phyloP scores from a whole-genome alignment of 192 early-diverging fungal species.

The Polychytrium aggregatum region DNA sequence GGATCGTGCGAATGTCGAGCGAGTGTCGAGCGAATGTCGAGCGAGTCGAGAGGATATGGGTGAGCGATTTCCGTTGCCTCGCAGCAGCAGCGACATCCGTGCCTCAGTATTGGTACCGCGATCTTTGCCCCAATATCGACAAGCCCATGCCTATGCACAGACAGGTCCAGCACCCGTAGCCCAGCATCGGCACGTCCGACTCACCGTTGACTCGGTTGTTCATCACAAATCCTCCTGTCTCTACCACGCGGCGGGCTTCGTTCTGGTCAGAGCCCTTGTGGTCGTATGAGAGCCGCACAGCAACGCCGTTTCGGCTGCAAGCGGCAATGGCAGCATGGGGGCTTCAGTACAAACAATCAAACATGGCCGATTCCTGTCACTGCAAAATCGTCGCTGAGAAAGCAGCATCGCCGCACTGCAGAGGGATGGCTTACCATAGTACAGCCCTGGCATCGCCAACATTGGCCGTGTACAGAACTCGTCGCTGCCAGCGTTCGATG shows the following conservation, averaged over 20 bases:
- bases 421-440: conserved; percentile 41
- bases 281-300: conserved; percentile 87
- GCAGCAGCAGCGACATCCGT: too few relatives aligned
- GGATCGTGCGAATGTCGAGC: not conserved
- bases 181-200: not conserved
- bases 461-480: conserved; percentile 89
- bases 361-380: too few relatives aligned
- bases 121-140: too few relatives aligned
- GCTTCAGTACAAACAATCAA: too few relatives aligned
- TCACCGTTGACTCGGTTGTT: conserved; percentile 95
- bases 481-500: conserved; percentile 26
- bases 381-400: too few relatives aligned
- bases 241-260: conserved; percentile 84
- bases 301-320: conserved; percentile 61
- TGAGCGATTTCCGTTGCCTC: too few relatives aligned
- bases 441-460: conserved; percentile 96
- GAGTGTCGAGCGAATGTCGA: not conserved
- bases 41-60: too few relatives aligned
- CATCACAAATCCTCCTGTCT: conserved; percentile 92
- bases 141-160: too few relatives aligned
- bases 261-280: conserved; percentile 90
- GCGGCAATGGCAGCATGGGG: not conserved
- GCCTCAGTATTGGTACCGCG: too few relatives aligned
- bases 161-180: not conserved
- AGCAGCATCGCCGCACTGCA: too few relatives aligned